Evolutionary conservation across 768 basidiomycete genomes (phyloP), one percentile per base, ranked within the genome.

Genomic region (Lactifluus piperatus): DNA sequence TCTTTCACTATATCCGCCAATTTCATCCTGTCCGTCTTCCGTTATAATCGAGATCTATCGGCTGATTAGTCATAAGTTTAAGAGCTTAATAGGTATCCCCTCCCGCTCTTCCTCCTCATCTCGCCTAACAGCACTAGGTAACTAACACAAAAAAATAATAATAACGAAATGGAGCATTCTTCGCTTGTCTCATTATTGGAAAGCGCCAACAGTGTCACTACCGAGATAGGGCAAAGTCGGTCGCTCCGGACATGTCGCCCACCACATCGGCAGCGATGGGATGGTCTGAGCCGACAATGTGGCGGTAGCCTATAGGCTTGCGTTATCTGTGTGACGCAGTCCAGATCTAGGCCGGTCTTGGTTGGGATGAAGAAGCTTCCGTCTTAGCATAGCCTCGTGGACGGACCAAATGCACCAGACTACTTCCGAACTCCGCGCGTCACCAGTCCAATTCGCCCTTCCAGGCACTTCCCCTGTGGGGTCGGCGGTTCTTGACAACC

Each of bases 21-120:
- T 63, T 63, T 79, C 78, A 75, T 69, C 68, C 59, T 70, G 14
- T 68, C 72, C 75, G 73, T 74, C 68, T 71, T 72, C 71, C 68
- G 71, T 69, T 68, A 61, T 62, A 68, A 79, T 72, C 73, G 67
- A 73, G 73, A 75, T 76, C 68, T 59, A 65, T 71, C 77, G 63
- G 70, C 60, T 20, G 61, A 64, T 68, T 69, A 69, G 70, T 73
- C 71, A 69, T 71, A 70, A 74, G 73, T 70, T 70, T 69, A 75
- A 72, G 72, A 75, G 75, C 69, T 69, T 76, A 75, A 74, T 73
- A 72, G 71, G 62, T 68, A 68, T 66, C 64, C 64, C 64, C 62
- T 62, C 43, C 48, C 62, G 59, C 54, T 53, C 68, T 66, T 68
- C 60, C 64, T 60, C 62, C 65, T 60, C 36, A n/a, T 44, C 58